Evolutionary conservation across 176 grass and related monocot species (phyloP), one percentile per base, ranked within the genome.

Genomic region (Aegilops umbellulata): DNA sequence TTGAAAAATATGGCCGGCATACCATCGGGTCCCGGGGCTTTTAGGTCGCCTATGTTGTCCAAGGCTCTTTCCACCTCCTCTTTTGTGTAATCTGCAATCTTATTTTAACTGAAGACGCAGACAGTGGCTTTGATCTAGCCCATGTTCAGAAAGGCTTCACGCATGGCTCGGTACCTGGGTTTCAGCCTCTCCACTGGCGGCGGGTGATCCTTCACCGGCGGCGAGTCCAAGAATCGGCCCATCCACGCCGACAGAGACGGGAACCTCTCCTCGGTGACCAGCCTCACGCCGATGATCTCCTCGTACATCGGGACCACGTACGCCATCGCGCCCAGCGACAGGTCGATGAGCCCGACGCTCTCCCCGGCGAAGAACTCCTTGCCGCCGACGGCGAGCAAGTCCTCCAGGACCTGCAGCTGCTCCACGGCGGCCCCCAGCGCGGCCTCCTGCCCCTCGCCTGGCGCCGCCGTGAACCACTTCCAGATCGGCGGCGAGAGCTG

Each of bases 401-500:
- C 63, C 58, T 92, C 90, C 47, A 89, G 58, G 24, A 87, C 34
- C 60, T 55, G 76, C 69, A 87, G 49, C 60, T 86, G 81, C 80
- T 81, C 84, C 0, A 77, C 9, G 41, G 90, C 49, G 5, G 46
- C 80, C 9, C 25, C 38, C 14, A 47, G 6, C 2, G 90, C 80
- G 44, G 30, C 68, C 67, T 82, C 65, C 49, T 83, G 86, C 5
- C 83, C 76, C 51, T 69, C 41, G 3, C 31, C 83, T 25, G 35
- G 20, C 26, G 75, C 44, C 26, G 83, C 35, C 17, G 75, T 81
- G 77, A 89, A 86, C 81, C 85, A 77, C 77, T 82, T 85, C 87
- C 87, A 92, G 16, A 92, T 80, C 61, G 84, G 67, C 24, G 91
- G 90, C 60, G 65, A 89, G 4, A 81, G 74, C 86, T 86, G 62